Evolutionary conservation across 2,329 filamentous ascomycete genomes (phyloP), one percentile per base, ranked within the genome.

Genomic region (Exophiala sp.): DNA sequence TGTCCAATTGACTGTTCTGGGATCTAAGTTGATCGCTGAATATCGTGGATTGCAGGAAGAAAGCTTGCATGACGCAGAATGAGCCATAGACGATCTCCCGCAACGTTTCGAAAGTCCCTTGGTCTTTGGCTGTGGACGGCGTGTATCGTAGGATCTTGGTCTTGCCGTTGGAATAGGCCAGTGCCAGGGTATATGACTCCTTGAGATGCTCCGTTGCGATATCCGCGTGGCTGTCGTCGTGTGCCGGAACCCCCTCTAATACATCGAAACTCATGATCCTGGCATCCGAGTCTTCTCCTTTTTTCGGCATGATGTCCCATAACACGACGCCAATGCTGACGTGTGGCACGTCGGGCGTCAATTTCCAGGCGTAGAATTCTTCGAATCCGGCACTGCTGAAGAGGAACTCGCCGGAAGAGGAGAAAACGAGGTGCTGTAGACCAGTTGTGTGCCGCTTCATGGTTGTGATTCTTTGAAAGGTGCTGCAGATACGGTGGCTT

Each of bases 321-420:
- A 78, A 74, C 0, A 78, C 67, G 1, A 78, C 69, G 0, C 79
- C 77, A 8, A 80, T 60, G 2, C 70, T 72, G 48, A 79, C 68
- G 1, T 74, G 71, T 21, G 81, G 73, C 5, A 86, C 65, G 9
- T 63, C 62, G 18, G 42, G 47, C 40, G 72, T 73, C 27, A 91
- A 66, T 34, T 79, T 77, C 91, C 93, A 98, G 9, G 90, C 77
- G 60, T 84, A 91, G 56, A 97, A 85, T 66, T 98, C 91, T 65
- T 96, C 91, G 53, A 82, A 83, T 0, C 90, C 93, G 4, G 81
- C 88, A 61, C 88, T 90, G 57, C 87, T 95, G 64, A 97, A 86
- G 2, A 98, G 77, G 59, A 84, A 85, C 1, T 73, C 66, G 1
- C 83, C 79, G 40, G 79, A 76, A 0, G 66, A 64, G 1, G 85